Evolutionary conservation across 1,284 basidiomycete species (phyloP).

Genomic region (Porodaedalea pini): DNA sequence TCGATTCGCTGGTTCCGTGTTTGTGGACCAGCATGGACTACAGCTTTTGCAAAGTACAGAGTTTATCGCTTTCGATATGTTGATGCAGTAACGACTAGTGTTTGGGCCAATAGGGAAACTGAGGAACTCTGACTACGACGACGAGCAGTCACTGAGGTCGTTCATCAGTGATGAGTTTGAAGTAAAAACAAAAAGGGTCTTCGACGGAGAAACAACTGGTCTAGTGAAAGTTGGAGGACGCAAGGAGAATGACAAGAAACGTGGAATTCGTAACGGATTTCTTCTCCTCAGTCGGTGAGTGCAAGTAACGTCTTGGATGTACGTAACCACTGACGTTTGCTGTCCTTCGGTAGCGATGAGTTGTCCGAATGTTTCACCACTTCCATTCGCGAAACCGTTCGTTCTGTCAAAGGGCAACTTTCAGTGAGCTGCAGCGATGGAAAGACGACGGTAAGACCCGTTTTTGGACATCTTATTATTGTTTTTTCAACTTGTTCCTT

Average conservation of each 20-base stretch:
- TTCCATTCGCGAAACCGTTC: constrained; percentile 64
- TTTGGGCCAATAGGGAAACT: not conserved
- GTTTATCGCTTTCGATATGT: not conserved
- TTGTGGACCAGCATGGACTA: constrained; percentile 67
- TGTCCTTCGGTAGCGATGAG: constrained; percentile 36
- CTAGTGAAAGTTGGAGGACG: constrained; percentile 74
- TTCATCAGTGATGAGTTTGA: constrained; percentile 27
- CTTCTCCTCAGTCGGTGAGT: constrained; percentile 63
- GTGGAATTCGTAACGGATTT: constrained; percentile 65
- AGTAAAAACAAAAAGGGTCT: not conserved
- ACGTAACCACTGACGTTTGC: not conserved
- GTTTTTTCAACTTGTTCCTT: no score
- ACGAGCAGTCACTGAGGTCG: constrained; percentile 57
- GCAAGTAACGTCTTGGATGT: constrained; percentile 17
- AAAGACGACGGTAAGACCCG: constrained; percentile 50
- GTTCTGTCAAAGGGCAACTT: constrained; percentile 67
- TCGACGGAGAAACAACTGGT: constrained; percentile 48
- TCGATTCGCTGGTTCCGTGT: constrained; percentile 74
- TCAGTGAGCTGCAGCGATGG: constrained; percentile 59
- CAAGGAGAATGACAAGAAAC: constrained; percentile 62
- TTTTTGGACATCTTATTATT: no score
- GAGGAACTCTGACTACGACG: not conserved
- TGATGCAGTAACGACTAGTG: no score
- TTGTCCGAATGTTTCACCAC: constrained; percentile 72
- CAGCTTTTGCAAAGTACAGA: constrained; percentile 45